These are phyloP conservation scores for Fusarium illudens DNA, from an alignment of 2,329 filamentous ascomycete genomes.

Conservation along the genomic window DNA sequence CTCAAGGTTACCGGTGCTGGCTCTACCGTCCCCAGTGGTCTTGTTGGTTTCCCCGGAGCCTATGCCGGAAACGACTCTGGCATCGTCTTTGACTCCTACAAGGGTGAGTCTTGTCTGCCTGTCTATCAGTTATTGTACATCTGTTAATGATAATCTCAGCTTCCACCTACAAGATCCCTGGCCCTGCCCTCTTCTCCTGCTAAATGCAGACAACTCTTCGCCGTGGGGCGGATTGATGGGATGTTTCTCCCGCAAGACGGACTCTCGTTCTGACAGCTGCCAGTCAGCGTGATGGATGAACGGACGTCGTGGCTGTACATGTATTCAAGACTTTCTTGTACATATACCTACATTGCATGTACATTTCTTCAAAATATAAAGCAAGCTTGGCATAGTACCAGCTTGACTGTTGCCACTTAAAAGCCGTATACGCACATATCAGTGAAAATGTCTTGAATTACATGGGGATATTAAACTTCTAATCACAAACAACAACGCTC, in stretches of 20 bases:
- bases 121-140: background rate
- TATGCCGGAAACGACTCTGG: slow-evolving; percentile 60
- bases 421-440: rapidly evolving
- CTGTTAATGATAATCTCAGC: slow-evolving; percentile 36
- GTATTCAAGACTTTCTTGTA: slow-evolving; percentile 7
- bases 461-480: background rate
- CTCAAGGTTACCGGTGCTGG: slow-evolving; percentile 62
- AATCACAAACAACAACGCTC: background rate
- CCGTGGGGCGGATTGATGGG: background rate
- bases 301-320: slow-evolving; percentile 8
- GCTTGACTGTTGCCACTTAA: background rate
- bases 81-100: slow-evolving; percentile 62
- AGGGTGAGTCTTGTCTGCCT: slow-evolving; percentile 45
- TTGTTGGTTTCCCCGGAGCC: slow-evolving; percentile 63
- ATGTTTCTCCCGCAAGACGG: slow-evolving; percentile 16
- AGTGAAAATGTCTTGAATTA: background rate
- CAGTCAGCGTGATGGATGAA: slow-evolving; percentile 2
- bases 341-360: slow-evolving; percentile 18
- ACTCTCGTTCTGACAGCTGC: slow-evolving; percentile 9
- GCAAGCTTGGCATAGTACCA: background rate
- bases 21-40: slow-evolving; percentile 49
- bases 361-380: slow-evolving; percentile 4
- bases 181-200: slow-evolving; percentile 58
- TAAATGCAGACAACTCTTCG: slow-evolving; percentile 35
- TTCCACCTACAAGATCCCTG: slow-evolving; percentile 55